Base-by-base conservation (phyloP, 345 rosid genomes). In the Rhizophora mangle region DNA sequence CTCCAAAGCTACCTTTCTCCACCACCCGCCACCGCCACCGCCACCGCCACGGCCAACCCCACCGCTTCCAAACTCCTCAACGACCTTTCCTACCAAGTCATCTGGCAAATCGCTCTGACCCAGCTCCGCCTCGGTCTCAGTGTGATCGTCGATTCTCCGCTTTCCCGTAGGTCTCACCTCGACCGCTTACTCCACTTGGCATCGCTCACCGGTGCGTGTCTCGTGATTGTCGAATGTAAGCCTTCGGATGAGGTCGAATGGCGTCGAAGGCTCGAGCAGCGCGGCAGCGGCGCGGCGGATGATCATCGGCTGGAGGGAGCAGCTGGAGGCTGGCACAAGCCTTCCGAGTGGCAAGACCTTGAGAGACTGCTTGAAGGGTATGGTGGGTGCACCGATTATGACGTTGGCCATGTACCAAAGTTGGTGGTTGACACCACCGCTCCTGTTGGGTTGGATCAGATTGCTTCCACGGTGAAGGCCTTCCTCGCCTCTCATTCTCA, bases 321-420 rank as follows among this genome's bases (percentile, higher is more conserved):
- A 59, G 37, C 37, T 8, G 37, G 2, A 34, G 78, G 85, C 66
- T 85, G 88, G 89, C 93, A 88, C 73, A 88, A 88, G 82, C 93
- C 91, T 9, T 43, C 81, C 63, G 79, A 85, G 73, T 86, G 94
- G 94, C 68, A 49, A n/a, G 94, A 88, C 34, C 74, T 88, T 2
- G 72, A 80, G 86, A 75, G 57, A 82, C 67, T 88, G 68, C 24
- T 86, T 36, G 80, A 83, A 49, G 85, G 82, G 20, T 86, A 88
- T 46, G 76, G 74, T 18, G 91, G 91, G 36, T 83, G 89, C 52
- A 70, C 81, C 21, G 93, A 88, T 6, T 85, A 86, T 62, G 89
- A 85, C 18, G 73, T 82, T 3, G 94, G 86, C 18, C 77, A 72
- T 27, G 85, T 86, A 21, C 76, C 86, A 22, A 79, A 57, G 83